Percentiles rank a stretch among this genome's conserved stretches.
These are phyloP conservation scores for Dendryphion nanum DNA, from an alignment of 2,329 filamentous ascomycete species.

Conservation along the genomic window DNA sequence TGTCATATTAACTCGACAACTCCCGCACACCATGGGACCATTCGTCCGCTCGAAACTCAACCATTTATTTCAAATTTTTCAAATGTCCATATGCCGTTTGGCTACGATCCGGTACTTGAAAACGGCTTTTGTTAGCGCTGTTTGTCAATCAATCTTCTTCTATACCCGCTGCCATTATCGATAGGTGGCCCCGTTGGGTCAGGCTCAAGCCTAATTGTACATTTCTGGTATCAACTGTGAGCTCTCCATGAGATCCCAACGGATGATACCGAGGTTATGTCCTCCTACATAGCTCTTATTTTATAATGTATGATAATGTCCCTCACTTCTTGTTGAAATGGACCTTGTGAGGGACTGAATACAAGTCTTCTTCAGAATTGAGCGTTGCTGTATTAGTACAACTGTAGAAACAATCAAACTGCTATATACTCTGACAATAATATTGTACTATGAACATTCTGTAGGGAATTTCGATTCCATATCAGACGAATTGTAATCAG, in stretches of 20 bases:
- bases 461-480: too few relatives aligned
- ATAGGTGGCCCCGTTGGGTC: constrained; percentile 13
- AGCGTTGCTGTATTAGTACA: too few relatives aligned
- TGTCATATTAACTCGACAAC: too few relatives aligned
- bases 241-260: too few relatives aligned
- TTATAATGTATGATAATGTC: constrained; percentile 43
- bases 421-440: too few relatives aligned
- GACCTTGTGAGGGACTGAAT: constrained; percentile 38
- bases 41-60: too few relatives aligned
- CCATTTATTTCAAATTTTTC: background rate
- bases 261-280: constrained; percentile 36
- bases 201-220: constrained; percentile 31
- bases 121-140: constrained; percentile 28
- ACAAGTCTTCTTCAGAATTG: constrained; percentile 28
- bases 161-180: constrained; percentile 13
- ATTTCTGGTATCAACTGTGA: constrained; percentile 36
- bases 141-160: constrained; percentile 22
- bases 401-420: too few relatives aligned
- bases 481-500: too few relatives aligned
- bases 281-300: constrained; percentile 43
- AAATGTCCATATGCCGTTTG: constrained; percentile 26
- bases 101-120: constrained; percentile 38
- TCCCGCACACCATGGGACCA: too few relatives aligned
- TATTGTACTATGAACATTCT: too few relatives aligned
- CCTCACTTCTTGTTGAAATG: too few relatives aligned